phyloP scores from a whole-genome alignment of 1,139 yeast genomes.

The Candida tetrigidarum region DNA sequence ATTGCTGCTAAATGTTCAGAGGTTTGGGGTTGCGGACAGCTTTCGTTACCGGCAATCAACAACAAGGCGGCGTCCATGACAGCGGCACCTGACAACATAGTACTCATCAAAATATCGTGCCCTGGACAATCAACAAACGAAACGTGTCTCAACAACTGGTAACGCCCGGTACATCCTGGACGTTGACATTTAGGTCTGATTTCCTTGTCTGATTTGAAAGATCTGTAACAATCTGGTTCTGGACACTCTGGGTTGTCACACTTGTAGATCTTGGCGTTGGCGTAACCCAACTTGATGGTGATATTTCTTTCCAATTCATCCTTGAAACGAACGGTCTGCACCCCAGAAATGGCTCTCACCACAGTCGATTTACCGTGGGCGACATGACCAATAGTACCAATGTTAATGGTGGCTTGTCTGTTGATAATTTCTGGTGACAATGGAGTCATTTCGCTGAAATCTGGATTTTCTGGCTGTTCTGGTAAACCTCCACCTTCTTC shows the following conservation, averaged over 20 bases:
- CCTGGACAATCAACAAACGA: constrained; percentile 99
- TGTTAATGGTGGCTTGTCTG: constrained; percentile 98
- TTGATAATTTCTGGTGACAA: constrained; percentile 93
- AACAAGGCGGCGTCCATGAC: constrained; percentile 99
- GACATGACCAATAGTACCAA: constrained; percentile 99
- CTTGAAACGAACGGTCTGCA: constrained; percentile 98
- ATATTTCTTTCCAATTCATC: constrained; percentile 99
- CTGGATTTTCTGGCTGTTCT: constrained; percentile 91
- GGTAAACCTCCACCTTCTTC: constrained; percentile 99
- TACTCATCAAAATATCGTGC: constrained; percentile 99
- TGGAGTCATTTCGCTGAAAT: constrained; percentile 78
- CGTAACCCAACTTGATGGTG: constrained; percentile 98
- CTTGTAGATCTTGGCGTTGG: constrained; percentile 97
- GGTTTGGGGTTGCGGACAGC: constrained; percentile 99
- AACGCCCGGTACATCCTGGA: constrained; percentile 84
- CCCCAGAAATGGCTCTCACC: constrained; percentile 98
- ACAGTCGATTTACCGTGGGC: constrained; percentile 97
- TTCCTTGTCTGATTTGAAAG: constrained; percentile 94
- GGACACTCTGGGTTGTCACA: constrained; percentile 88
- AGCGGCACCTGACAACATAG: constrained; percentile 99
- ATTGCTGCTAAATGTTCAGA: constrained; percentile 99
- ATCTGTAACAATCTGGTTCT: constrained; percentile 93
- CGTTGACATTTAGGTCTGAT: constrained; percentile 90
- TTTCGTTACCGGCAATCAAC: constrained; percentile 97
- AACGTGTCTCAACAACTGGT: constrained; percentile 91